A percentile compares a stretch with the other conserved stretches of the same genome.
Conservation (phyloP, 768 basidiomycete genomes). For the Boletus reticuloceps region DNA sequence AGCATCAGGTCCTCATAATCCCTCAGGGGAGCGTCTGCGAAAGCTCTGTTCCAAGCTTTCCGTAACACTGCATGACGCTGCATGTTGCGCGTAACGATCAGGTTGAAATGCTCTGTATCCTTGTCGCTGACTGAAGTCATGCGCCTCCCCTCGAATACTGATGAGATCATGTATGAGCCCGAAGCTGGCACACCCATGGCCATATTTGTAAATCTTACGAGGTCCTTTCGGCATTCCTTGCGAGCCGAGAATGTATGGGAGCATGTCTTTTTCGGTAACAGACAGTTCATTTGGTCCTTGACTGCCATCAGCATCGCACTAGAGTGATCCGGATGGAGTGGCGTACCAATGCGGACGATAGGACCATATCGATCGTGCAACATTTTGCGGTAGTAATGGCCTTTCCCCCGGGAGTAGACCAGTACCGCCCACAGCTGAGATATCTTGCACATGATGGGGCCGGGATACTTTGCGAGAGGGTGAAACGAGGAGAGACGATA, state of each 20-base stretch:
- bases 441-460: conserved; percentile 30
- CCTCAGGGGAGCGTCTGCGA: conserved; percentile 25
- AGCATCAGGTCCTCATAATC: conserved; percentile 27
- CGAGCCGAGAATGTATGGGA: conserved; percentile 25
- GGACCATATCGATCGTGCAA: conserved; percentile 32
- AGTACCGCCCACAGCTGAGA: conserved; percentile 31
- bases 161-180: not conserved
- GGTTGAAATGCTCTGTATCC: conserved; percentile 8
- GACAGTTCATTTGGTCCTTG: conserved; percentile 40
- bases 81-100: conserved; percentile 19
- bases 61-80: conserved; percentile 22
- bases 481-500: conserved; percentile 41
- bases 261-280: conserved; percentile 21
- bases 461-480: conserved; percentile 38
- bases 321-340: not conserved
- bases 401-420: conserved; percentile 18
- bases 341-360: conserved; percentile 33
- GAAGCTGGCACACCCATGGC: not conserved
- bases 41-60: conserved; percentile 33
- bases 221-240: conserved; percentile 31
- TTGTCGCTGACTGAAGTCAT: conserved; percentile 15
- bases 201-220: conserved; percentile 16
- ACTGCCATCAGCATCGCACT: conserved; percentile 2
- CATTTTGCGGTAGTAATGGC: conserved; percentile 12
- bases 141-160: conserved; percentile 23